These are phyloP conservation scores for Pseudozyma thailandica DNA, from an alignment of 1,284 basidiomycete species.

Conservation along the genomic window DNA sequence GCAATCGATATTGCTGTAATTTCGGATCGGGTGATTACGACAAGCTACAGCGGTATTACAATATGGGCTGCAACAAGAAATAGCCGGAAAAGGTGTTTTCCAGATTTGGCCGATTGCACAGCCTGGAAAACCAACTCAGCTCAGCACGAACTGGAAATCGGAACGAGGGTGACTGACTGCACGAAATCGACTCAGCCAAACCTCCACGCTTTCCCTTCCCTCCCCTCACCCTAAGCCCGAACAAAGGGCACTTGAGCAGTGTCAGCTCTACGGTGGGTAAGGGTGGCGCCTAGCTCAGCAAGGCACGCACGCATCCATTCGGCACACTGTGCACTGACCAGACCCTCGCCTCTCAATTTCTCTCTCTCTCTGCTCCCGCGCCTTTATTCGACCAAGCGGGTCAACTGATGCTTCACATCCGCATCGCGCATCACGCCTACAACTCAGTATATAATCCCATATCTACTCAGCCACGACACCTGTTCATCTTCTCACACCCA, in stretches of 20 bases:
- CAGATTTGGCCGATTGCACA: not conserved
- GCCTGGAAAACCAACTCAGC: not conserved
- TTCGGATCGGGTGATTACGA: not conserved
- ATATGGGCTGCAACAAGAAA: too few relatives aligned
- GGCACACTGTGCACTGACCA: constrained; percentile 20
- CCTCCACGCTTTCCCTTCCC: not conserved
- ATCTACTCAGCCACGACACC: constrained; percentile 8
- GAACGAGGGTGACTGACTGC: too few relatives aligned
- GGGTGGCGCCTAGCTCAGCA: constrained; percentile 1
- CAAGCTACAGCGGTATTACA: not conserved
- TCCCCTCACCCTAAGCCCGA: too few relatives aligned
- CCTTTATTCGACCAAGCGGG: constrained; percentile 5
- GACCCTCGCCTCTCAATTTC: not conserved
- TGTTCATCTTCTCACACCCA: constrained; percentile 1
- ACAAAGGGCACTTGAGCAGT: not conserved
- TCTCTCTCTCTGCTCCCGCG: not conserved
- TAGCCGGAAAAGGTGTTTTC: too few relatives aligned
- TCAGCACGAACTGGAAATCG: too few relatives aligned
- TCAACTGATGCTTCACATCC: constrained; percentile 3
- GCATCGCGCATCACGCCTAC: not conserved
- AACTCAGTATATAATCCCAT: constrained; percentile 25
- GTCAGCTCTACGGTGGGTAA: not conserved
- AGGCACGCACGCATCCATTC: not conserved
- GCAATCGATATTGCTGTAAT: not conserved
- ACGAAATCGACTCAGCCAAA: not conserved